Evolutionary conservation across 2,329 filamentous ascomycete species (phyloP), one percentile per base, ranked within the genome.

Genomic region (Penicillium sp.): DNA sequence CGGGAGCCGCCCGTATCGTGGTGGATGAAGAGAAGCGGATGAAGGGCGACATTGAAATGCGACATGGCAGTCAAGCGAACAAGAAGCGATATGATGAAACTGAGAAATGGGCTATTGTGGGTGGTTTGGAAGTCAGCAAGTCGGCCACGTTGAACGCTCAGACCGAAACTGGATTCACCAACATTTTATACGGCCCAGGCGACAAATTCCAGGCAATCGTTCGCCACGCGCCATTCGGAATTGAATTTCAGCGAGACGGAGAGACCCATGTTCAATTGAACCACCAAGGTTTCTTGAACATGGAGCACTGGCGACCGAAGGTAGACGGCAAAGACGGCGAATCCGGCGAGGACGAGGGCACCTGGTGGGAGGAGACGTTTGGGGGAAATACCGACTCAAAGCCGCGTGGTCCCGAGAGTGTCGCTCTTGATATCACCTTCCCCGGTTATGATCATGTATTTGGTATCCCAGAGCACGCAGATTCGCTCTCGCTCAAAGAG

Each of bases 291-390:
- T 79, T 96, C 61, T 74, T 99, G 74, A 99, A 97, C 70, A 77
- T 97, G 73, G 94, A 99, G 75, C 94, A 99, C 73, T 99, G 94
- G 94, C 83, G 94, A 60, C 83, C 89, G 43, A 96, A 96, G 82
- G 77, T 91, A 17, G 93, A 96, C 54, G 80, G 77, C 29, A 76
- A 78, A 39, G 85, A 86, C 56, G 82, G 79, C 56, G 79, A 75
- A 62, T 78, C 73, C 36, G 70, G 73, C 36, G 68, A 77, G 12
- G 82, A 80, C 64, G 90, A 97, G 72, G 89, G 88, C 76, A 97
- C 93, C 4, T 97, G 92, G 91, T 99, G 94, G 94, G 94, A 99
- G 7, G 94, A 99, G 79, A 86, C 84, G 0, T 99, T 99, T 74
- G 93, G 93, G 63, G 93, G 93, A 60, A 96, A 94, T 73, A 97